A percentile compares a stretch with the other conserved stretches of the same genome.
Evolutionary conservation across 768 basidiomycete genomes (phyloP).

Genomic region (Hygrophoropsis aurantiaca): DNA sequence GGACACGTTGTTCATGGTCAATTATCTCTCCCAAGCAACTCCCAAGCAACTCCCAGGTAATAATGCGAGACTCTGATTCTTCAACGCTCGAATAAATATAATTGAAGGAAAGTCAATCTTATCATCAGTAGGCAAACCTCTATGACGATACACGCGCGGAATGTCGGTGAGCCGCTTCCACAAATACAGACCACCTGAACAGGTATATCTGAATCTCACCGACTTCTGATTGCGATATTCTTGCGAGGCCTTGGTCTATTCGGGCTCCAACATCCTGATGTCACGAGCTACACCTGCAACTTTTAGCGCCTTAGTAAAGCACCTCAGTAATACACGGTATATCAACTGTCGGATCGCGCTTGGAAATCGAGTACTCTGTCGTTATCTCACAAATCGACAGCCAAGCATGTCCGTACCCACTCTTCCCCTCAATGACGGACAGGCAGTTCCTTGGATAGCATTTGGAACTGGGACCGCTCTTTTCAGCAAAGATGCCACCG

Average conservation of each 20-base stretch:
- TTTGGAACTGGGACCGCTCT: constrained; percentile 65
- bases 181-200: neutral
- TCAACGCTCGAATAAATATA: no score
- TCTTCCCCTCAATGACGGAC: constrained; percentile 56
- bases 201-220: neutral
- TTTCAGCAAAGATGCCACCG: constrained; percentile 41
- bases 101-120: no score
- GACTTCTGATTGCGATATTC: neutral
- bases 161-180: neutral
- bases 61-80: no score
- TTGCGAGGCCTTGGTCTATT: neutral
- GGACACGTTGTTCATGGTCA: no score
- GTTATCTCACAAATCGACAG: constrained; percentile 7
- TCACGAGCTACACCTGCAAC: constrained; percentile 14
- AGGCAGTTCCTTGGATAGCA: constrained; percentile 52
- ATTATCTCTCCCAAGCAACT: no score
- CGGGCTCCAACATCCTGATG: neutral
- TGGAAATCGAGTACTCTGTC: neutral
- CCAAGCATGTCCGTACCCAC: constrained; percentile 24
- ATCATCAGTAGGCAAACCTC: neutral
- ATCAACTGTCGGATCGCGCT: constrained; percentile 1
- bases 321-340: constrained; percentile 4
- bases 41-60: no score
- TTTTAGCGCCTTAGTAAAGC: constrained; percentile 12
- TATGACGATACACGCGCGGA: neutral